These are phyloP conservation scores for Penicillium waksmanii DNA, from an alignment of 495 filamentous ascomycete genomes.

Conservation along the genomic window DNA sequence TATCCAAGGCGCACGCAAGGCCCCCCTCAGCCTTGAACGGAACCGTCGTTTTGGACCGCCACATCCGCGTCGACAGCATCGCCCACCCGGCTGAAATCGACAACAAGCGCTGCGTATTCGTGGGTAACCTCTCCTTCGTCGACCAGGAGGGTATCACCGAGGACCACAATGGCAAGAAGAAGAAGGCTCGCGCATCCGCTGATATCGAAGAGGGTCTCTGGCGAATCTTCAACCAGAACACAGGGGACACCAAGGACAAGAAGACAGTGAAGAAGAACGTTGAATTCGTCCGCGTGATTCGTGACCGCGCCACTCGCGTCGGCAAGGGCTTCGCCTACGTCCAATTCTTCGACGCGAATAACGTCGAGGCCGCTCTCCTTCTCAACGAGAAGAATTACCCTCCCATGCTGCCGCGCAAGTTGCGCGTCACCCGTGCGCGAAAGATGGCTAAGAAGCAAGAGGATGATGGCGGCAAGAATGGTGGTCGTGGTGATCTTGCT, in stretches of 20 bases:
- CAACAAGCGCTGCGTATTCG: slow-evolving; percentile 89
- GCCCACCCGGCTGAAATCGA: slow-evolving; percentile 84
- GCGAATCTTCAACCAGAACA: slow-evolving; percentile 70
- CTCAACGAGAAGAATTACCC: slow-evolving; percentile 90
- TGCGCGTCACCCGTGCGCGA: slow-evolving; percentile 86
- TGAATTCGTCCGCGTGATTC: slow-evolving; percentile 91
- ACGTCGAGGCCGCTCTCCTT: slow-evolving; percentile 85
- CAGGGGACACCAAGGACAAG: slow-evolving; percentile 47
- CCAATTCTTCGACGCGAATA: slow-evolving; percentile 87
- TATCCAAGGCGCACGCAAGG: slow-evolving; percentile 70
- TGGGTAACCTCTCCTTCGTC: slow-evolving; percentile 95
- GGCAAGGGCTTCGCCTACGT: slow-evolving; percentile 99
- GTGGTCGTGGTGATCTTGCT: slow-evolving; percentile 61
- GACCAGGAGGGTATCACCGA: slow-evolving; percentile 71
- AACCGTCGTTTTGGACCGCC: slow-evolving; percentile 79
- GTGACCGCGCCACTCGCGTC: slow-evolving; percentile 86
- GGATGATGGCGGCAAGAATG: slow-evolving; percentile 46
- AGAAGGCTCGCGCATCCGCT: slow-evolving; percentile 69
- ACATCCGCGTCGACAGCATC: slow-evolving; percentile 86
- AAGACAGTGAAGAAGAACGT: slow-evolving; percentile 65
- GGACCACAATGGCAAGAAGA: slow-evolving; percentile 62
- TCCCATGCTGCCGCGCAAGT: slow-evolving; percentile 82
- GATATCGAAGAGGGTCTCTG: slow-evolving; percentile 96
- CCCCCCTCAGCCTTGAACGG: slow-evolving; percentile 80
- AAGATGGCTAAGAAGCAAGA: slow-evolving; percentile 70